phyloP scores from a whole-genome alignment of 495 filamentous ascomycete genomes.

The Rostrohypoxylon terebratum region DNA sequence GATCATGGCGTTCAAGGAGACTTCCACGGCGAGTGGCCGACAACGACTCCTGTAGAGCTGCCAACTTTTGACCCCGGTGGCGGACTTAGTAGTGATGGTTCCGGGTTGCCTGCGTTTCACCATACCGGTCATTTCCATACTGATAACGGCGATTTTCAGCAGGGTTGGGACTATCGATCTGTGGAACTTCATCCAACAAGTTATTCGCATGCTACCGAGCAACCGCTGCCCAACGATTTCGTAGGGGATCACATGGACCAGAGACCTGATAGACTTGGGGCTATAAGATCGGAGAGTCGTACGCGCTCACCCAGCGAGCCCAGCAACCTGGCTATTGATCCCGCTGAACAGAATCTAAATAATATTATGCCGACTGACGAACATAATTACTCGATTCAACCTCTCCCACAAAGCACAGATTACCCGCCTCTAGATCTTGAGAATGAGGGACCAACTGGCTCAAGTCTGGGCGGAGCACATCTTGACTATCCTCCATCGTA shows the following conservation, averaged over 20 bases:
- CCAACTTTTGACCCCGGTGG: slow-evolving; percentile 1
- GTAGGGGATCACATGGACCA: slow-evolving; percentile 7
- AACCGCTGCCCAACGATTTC: slow-evolving; percentile 6
- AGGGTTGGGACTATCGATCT: slow-evolving; percentile 27
- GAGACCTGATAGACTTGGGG: not conserved
- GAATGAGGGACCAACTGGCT: slow-evolving; percentile 18
- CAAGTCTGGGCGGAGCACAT: not conserved
- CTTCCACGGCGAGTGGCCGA: slow-evolving; percentile 26
- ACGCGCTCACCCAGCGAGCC: slow-evolving; percentile 39
- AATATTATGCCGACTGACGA: slow-evolving; percentile 12
- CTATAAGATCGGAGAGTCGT: slow-evolving; percentile 6
- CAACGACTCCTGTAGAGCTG: slow-evolving; percentile 3
- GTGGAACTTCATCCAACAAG: slow-evolving; percentile 15
- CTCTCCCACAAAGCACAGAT: slow-evolving; percentile 12
- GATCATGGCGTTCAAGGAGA: slow-evolving; percentile 33
- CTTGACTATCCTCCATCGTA: slow-evolving; percentile 35
- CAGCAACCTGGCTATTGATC: slow-evolving; percentile 45
- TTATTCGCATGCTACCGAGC: slow-evolving; percentile 18
- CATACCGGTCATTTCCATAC: slow-evolving; percentile 3
- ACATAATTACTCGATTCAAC: slow-evolving; percentile 19
- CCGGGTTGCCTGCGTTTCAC: slow-evolving; percentile 28
- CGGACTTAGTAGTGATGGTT: not conserved
- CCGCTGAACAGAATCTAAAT: slow-evolving; percentile 11
- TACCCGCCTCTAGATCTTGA: slow-evolving; percentile 40
- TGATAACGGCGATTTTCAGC: slow-evolving; percentile 8